Evolutionary conservation across 768 basidiomycete genomes (phyloP), one percentile per base, ranked within the genome.

Genomic region (Panellus pusillus): DNA sequence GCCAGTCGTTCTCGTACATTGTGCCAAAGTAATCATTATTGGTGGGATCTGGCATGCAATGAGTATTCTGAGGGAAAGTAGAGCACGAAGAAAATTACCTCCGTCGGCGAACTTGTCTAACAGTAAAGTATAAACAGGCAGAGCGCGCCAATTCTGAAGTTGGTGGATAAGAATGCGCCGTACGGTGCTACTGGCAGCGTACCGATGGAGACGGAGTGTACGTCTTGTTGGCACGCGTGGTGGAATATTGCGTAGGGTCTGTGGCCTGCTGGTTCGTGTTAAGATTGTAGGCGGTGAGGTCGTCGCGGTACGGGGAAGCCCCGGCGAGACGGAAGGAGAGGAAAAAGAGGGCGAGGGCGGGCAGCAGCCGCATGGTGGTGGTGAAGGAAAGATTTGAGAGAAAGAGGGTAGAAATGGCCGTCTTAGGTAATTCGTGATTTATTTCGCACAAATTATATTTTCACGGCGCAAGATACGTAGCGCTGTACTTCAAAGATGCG

Each of bases 41-140:
- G 40, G 83, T 72, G 3, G 94, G 94, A 67, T 93, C 89, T 35
- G 7, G 9, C 3, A 14, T 9, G 32, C 7, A 35, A 9, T 35
- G 32, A 35, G 32, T 24, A 35, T 35, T 8, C 11, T 3, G 32
- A 35, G 32, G 11, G 32, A 35, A 14, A 35, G 32, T 3, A 35
- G 32, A 35, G 11, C 3, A 35, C 11, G 32, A 14, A 7, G 32
- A 35, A 24, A 6, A 35, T 35, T 3, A 35, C 32, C 32, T 1
- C 94, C 94, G 62, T 96, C 93, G 13, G 92, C 92, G 66, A 91
- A 96, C 72, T 96, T 96, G 79, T 97, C 94, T 61, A 94, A 70
- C 46, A 96, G 84, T 63, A 93, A 63, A 39, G 87, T 90, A 66
- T 93, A 93, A 46, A 84, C 77, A 1, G 91, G 91, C 11, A 92